Base-by-base conservation (phyloP, 2,329 filamentous ascomycete species). In the Daldinia eschscholtzii region DNA sequence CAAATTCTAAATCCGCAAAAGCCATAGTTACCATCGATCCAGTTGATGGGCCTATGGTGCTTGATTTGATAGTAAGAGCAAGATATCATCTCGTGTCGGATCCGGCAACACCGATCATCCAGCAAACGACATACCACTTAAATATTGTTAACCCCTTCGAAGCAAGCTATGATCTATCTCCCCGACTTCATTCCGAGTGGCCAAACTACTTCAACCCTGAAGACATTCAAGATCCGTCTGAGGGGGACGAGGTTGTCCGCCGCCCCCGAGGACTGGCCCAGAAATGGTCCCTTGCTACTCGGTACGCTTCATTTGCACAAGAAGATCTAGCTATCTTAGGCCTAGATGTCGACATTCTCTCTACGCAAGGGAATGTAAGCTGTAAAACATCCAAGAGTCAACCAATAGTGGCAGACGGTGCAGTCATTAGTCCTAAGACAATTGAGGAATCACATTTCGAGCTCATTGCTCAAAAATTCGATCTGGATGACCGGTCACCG, bases 131-230 rank as follows among this genome's bases (percentile, higher is more conserved):
- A 0, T 86, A 92, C 42, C 89, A 91, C 60, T 79, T 98, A 4
- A 87, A 89, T 41, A 87, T 98, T 62, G 89, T 93, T 61, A 91
- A 89, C 57, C 93, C 95, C 0, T 98, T 99, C 74, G 94, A 97
- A 80, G 93, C 94, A 15, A 96, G 92, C 75, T 98, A 97, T 79
- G 93, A 97, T 70, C 89, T 98, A 69, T 86, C 91, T 12, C 94
- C 96, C 10, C 88, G 92, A 9, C 84, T 97, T 3, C 92, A 98
- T 78, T 80, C 86, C 0, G 90, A 92, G 56, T 99, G 96, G 95
- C 94, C 96, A 0, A 94, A 91, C 77, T 90, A 97, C 74, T 99
- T 98, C 79, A 86, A 89, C 59, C 83, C 87, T 18, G 86, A 89
- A 23, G 82, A 81, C 13, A 75, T 88, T 2, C 78, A 80, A 23